phyloP scores from a whole-genome alignment of 495 filamentous ascomycete genomes.

The Penicillium pulvis region DNA sequence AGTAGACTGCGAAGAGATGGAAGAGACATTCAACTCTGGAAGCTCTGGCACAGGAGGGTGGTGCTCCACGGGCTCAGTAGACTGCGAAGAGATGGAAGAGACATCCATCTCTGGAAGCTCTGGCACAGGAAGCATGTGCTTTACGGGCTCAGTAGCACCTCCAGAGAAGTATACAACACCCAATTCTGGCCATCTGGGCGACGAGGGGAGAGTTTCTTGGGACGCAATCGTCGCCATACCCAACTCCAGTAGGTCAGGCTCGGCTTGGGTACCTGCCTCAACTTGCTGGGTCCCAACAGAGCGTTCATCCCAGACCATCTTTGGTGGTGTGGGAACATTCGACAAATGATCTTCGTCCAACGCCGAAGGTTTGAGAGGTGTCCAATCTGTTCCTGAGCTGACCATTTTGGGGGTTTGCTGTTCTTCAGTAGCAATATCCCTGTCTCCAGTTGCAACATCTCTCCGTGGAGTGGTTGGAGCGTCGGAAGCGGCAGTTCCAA shows the following conservation, averaged over 20 bases:
- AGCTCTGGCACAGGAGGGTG: constrained; percentile 19
- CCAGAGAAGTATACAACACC: constrained; percentile 36
- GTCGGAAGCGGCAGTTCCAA: constrained; percentile 6
- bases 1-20: constrained; percentile 34
- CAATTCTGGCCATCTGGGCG: constrained; percentile 33
- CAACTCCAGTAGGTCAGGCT: constrained; percentile 27
- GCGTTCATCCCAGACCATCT: constrained; percentile 43
- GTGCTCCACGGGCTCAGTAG: constrained; percentile 36
- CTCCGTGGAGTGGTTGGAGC: constrained; percentile 29
- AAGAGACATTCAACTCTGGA: constrained; percentile 30
- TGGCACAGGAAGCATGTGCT: constrained; percentile 21
- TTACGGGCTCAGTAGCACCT: constrained; percentile 35
- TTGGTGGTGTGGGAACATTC: constrained; percentile 41
- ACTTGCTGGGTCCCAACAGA: constrained; percentile 16
- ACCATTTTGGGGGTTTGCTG: constrained; percentile 27
- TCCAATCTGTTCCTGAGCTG: constrained; percentile 43
- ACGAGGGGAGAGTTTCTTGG: constrained; percentile 41
- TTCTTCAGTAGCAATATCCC: constrained; percentile 20
- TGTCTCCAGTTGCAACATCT: constrained; percentile 13
- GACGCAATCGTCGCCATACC: constrained; percentile 38
- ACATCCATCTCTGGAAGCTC: constrained; percentile 26
- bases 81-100: constrained; percentile 34
- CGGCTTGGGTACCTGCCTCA: constrained; percentile 20
- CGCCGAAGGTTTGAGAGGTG: constrained; percentile 29
- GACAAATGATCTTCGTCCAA: constrained; percentile 32